phyloP scores from a whole-genome alignment of 495 filamentous ascomycete species.

The Aspergillus nidulans region DNA sequence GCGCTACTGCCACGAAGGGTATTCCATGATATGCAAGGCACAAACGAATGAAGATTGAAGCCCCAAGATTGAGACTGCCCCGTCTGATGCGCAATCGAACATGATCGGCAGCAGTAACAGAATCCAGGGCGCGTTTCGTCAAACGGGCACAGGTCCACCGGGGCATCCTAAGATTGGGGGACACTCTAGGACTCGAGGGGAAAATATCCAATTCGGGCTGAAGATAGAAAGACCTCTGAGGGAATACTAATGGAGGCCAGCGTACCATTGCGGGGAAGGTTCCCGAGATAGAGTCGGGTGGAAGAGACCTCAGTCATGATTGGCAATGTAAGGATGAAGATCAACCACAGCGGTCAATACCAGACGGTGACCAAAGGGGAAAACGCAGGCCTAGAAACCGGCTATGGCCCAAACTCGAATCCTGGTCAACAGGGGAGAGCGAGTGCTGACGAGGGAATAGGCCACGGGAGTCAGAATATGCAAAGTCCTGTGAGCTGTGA shows the following conservation, averaged over 20 bases:
- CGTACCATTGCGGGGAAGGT: conserved; percentile 95
- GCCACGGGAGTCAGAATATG: conserved; percentile 5
- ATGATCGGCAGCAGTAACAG: not conserved
- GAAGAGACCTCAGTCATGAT: conserved; percentile 70
- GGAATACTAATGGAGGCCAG: conserved; percentile 35
- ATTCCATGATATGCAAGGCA: conserved; percentile 16
- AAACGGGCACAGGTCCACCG: conserved; percentile 16
- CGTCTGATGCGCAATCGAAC: not conserved
- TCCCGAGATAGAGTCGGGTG: conserved; percentile 94
- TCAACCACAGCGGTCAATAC: conserved; percentile 6
- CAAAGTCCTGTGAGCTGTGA: conserved; percentile 4
- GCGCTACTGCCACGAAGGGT: conserved; percentile 15
- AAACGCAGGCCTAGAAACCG: conserved; percentile 6
- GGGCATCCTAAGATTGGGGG: conserved; percentile 14
- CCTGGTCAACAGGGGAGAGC: conserved; percentile 7
- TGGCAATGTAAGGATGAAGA: conserved; percentile 8
- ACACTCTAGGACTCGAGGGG: conserved; percentile 7
- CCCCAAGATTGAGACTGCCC: not conserved
- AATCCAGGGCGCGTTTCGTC: conserved; percentile 3
- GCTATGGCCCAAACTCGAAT: conserved; percentile 11
- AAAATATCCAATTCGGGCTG: conserved; percentile 17
- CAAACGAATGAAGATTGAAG: conserved; percentile 5
- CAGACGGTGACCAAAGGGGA: conserved; percentile 6
- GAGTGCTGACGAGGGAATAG: conserved; percentile 1
- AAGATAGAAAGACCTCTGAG: conserved; percentile 15